Percentiles rank a stretch among this genome's conserved stretches.
Conservation (phyloP, 176 grass and related monocot species). For the Dactylis glomerata region DNA sequence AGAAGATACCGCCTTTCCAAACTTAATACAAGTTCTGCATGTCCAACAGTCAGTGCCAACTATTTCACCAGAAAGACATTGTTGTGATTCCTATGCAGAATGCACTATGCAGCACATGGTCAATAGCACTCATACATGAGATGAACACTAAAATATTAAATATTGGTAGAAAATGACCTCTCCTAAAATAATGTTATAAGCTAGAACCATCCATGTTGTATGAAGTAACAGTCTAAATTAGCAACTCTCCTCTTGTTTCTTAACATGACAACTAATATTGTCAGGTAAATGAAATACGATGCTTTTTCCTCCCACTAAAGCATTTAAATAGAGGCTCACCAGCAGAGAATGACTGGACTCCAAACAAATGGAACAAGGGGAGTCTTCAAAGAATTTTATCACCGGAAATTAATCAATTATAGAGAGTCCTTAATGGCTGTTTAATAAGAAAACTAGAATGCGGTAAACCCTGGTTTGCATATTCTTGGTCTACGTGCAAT, state of each 20-base stretch:
- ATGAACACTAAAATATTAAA: not conserved
- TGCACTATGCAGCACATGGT: not conserved
- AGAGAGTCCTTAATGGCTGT: not conserved
- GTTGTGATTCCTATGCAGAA: not conserved
- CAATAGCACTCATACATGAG: not conserved
- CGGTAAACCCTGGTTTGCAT: not conserved
- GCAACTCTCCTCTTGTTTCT: not conserved
- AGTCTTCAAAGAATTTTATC: not conserved
- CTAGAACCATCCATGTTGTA: not conserved
- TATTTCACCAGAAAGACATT: not conserved
- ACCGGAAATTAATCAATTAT: not conserved
- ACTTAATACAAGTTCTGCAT: not conserved
- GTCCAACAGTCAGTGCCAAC: not conserved
- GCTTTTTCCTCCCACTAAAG: not conserved
- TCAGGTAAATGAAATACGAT: not conserved
- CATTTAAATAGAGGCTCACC: not conserved
- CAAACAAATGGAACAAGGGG: not conserved
- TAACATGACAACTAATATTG: slow-evolving; percentile 4
- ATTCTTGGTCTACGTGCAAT: not conserved
- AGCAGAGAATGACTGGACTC: not conserved
- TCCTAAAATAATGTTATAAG: not conserved
- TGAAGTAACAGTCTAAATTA: not conserved
- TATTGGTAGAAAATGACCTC: not conserved
- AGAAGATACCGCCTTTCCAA: too few relatives aligned
- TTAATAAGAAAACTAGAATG: not conserved